A percentile compares a stretch with the other conserved stretches of the same genome.
phyloP scores from a whole-genome alignment of 1,284 basidiomycete genomes.

The Papiliotrema fonsecae region DNA sequence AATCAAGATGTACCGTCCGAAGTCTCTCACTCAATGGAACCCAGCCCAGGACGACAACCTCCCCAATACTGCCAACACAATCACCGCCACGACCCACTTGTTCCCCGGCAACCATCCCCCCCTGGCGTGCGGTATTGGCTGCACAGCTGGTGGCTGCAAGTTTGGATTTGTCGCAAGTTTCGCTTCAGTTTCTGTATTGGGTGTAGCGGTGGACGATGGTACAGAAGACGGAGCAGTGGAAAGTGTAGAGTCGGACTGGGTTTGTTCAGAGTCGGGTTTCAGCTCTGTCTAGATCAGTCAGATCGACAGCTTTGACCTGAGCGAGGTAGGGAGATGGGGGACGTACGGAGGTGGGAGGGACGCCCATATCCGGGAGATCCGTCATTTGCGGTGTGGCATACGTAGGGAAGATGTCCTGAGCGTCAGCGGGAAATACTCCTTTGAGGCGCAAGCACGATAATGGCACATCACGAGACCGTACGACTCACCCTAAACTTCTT shows the following conservation, averaged over 20 bases:
- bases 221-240: not conserved
- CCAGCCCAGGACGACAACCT: constrained; percentile 9
- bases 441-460: too few relatives aligned
- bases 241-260: not conserved
- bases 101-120: constrained; percentile 34
- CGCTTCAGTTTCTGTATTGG: too few relatives aligned
- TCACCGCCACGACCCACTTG: constrained; percentile 40
- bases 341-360: constrained; percentile 18
- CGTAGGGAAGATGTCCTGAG: constrained; percentile 77
- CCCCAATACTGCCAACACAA: constrained; percentile 37
- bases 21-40: too few relatives aligned
- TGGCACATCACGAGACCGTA: too few relatives aligned
- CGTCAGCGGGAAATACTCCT: too few relatives aligned
- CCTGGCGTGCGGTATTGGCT: too few relatives aligned
- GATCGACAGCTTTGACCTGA: not conserved
- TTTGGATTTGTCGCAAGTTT: too few relatives aligned
- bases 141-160: too few relatives aligned
- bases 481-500: constrained; percentile 60
- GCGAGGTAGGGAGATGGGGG: constrained; percentile 10
- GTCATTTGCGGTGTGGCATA: constrained; percentile 62
- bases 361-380: constrained; percentile 79
- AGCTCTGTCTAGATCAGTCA: constrained; percentile 10
- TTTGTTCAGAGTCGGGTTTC: constrained; percentile 1
- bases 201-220: not conserved
- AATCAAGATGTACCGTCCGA: too few relatives aligned